Conservation (phyloP, 805 yeast genomes). For the Sporopachydermia lactativora region DNA sequence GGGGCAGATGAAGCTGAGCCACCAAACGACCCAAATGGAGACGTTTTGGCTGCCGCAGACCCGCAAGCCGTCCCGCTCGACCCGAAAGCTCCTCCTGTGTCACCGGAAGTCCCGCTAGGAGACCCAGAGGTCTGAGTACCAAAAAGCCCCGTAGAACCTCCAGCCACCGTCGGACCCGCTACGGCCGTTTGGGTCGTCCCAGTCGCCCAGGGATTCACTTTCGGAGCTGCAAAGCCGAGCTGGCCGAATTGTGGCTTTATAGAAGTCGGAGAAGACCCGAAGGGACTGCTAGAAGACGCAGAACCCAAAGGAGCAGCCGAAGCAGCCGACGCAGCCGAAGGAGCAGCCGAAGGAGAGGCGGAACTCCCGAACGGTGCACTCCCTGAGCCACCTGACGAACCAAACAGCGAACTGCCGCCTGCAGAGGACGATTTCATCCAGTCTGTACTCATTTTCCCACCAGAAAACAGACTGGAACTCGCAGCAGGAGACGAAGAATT, state of each 20-base stretch:
- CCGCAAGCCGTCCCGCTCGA: too few species aligned
- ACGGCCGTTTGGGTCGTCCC: neutral
- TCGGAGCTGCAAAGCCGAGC: neutral
- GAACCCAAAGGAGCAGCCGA: slow-evolving; percentile 1
- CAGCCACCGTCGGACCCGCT: neutral
- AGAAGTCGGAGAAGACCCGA: neutral
- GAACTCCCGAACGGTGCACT: neutral
- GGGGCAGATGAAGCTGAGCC: too few species aligned
- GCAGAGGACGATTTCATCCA: neutral
- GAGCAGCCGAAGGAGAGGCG: neutral
- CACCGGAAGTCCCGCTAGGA: too few species aligned
- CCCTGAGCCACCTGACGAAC: neutral
- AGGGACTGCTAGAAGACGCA: slow-evolving; percentile 4
- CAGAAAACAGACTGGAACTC: neutral
- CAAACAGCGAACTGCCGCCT: neutral
- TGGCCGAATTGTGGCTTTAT: neutral
- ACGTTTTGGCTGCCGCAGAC: too few species aligned
- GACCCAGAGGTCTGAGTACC: too few species aligned
- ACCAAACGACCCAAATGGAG: too few species aligned
- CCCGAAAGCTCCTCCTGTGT: too few species aligned
- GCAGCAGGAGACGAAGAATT: neutral
- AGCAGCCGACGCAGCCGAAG: slow-evolving; percentile 1
- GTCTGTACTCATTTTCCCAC: slow-evolving; percentile 2
- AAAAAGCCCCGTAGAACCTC: too few species aligned
- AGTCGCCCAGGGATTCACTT: neutral